Base-by-base conservation (phyloP, 1,139 yeast species). In the Sugiyamaella paludigena region DNA sequence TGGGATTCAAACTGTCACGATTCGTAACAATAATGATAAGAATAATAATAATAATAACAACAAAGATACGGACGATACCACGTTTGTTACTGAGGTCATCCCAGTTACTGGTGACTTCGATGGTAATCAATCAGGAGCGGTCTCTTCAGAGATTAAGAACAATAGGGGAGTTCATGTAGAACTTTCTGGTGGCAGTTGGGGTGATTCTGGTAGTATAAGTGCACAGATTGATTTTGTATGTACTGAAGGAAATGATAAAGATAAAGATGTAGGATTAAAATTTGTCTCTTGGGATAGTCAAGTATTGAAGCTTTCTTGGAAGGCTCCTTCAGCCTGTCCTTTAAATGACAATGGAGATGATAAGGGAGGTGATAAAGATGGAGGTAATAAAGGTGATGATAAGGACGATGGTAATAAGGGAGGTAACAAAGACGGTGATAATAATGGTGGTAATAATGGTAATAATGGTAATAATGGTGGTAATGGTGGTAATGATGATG, bases 181-280 rank as follows among this genome's bases (percentile, higher is more conserved):
- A 8, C 73, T 83, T 59, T 71, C 68, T 11, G 84, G 80, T 16
- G 79, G 81, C n/a, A 68, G 71, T 43, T 89, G 96, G 96, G 97
- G 96, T 12, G 68, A 58, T 0, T 71, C 77, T 1, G 68, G 70
- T 29, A 63, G 70, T 12, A 67, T 88, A 10, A 70, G 72, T 48
- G 84, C 88, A 0, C 65, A 67, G 27, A 53, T 86, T 33, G 70
- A 69, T 24, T 78, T 84, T 50, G 60, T 69, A 7, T 88, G 96
- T 65, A 33, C 36, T 8, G 45, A 42, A 11, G 68, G 73, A 13
- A 57, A 62, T 16, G 66, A 69, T 38, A 70, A 71, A 9, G 70
- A 68, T 2, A 69, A 70, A 37, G 63, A 63, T 9, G 61, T 69
- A 9, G 61, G 57, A 12, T 51, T 63, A 8, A 48, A 51, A 24